Conservation (phyloP, 371 early-diverging fungal species). For the Rhizopus delemar region DNA sequence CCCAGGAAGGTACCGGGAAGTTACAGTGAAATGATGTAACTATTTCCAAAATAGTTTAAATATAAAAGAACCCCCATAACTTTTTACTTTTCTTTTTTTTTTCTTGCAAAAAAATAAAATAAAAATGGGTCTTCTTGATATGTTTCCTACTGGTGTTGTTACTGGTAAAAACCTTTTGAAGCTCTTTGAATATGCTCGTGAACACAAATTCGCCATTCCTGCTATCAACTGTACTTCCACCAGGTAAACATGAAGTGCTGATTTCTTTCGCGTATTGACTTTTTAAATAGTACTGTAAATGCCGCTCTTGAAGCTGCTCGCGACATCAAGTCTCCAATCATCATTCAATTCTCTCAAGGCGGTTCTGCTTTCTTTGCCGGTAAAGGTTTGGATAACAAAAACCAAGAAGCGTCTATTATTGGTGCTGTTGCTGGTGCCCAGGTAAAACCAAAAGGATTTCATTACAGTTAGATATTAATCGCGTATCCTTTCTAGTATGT, state of each 20-base stretch:
- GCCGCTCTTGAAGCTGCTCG: constrained; percentile 91
- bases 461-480: too few relatives aligned
- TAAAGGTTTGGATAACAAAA: constrained; percentile 85
- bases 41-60: too few relatives aligned
- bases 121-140: constrained; percentile 75
- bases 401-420: constrained; percentile 83
- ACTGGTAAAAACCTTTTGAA: constrained; percentile 87
- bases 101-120: neutral
- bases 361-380: constrained; percentile 88
- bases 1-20: neutral
- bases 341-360: constrained; percentile 92
- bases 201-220: constrained; percentile 87
- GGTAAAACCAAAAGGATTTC: constrained; percentile 1
- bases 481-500: constrained; percentile 49
- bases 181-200: constrained; percentile 80
- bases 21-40: neutral
- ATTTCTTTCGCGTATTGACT: neutral
- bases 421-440: constrained; percentile 91
- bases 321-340: constrained; percentile 84
- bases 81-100: neutral
- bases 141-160: constrained; percentile 87
- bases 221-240: constrained; percentile 93
- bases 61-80: too few relatives aligned
- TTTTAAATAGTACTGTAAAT: constrained; percentile 69
- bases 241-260: constrained; percentile 35